phyloP scores from a whole-genome alignment of 176 grass and related monocot species.

The Aechmea fasciata region DNA sequence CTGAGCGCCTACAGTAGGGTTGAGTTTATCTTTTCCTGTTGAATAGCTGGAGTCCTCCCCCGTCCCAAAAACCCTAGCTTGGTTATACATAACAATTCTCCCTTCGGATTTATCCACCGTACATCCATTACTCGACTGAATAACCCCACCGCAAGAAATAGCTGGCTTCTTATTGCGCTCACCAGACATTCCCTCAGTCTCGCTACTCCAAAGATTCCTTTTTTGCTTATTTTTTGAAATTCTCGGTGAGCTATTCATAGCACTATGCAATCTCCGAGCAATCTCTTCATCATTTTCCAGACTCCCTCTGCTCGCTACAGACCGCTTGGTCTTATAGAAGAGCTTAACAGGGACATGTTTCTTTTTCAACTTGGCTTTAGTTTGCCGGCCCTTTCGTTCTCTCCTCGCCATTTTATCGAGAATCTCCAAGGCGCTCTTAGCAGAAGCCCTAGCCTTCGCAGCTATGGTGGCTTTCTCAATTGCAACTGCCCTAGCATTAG shows the following conservation, averaged over 20 bases:
- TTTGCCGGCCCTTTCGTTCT: constrained; percentile 36
- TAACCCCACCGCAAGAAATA: constrained; percentile 27
- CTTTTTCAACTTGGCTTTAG: constrained; percentile 53
- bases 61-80: constrained; percentile 1
- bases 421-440: constrained; percentile 64
- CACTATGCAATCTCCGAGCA: constrained; percentile 46
- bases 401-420: constrained; percentile 55
- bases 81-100: constrained; percentile 9
- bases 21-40: constrained; percentile 5
- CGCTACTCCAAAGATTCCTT: constrained; percentile 1
- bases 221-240: constrained; percentile 47
- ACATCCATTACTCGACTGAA: constrained; percentile 20
- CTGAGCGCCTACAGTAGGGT: constrained; percentile 7
- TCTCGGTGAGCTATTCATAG: constrained; percentile 53
- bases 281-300: constrained; percentile 43
- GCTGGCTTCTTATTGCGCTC: background rate
- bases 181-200: constrained; percentile 6
- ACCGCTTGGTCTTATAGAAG: constrained; percentile 51
- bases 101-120: constrained; percentile 25
- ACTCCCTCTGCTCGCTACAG: constrained; percentile 10
- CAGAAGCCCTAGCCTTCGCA: constrained; percentile 57
- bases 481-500: constrained; percentile 41
- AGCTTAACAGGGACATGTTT: constrained; percentile 61
- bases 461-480: constrained; percentile 59
- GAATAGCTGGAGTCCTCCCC: background rate